Evolutionary conservation across 306 rosid species (phyloP), one percentile per base, ranked within the genome.

Genomic region (Mimosa bimucronata): DNA sequence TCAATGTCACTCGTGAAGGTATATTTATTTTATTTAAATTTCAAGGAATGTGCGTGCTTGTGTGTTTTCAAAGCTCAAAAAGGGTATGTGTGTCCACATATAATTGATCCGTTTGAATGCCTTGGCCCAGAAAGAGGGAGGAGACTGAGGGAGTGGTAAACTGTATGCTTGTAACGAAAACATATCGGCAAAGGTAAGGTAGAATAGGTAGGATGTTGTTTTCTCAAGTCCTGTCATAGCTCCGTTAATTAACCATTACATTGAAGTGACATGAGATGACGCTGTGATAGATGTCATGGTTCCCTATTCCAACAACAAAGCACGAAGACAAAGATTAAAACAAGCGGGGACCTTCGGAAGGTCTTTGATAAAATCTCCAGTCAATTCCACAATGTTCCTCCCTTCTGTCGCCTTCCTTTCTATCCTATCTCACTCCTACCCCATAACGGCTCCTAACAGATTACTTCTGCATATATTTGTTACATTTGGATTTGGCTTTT

Each of bases 101-200:
- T 34, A 34, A 34, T 6, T 34, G 5, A 28, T 26, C 19, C 38
- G 28, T 14, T 13, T 19, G 71, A 45, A 15, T 7, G 26, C 28
- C n/a, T 71, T 8, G 6, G 31, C 31, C 31, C 0, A 25, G 5
- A 58, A 12, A 58, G 3, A 11, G 31, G 11, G 23, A 31, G 42
- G 19, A 26, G 31, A 15, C n/a, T n/a, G n/a, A n/a, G n/a, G n/a
- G 5, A 34, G 38, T 34, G 5, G 38, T 34, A 34, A 6, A 34
- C 5, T 34, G 3, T 34, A 34, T 2, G 3, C 38, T 34, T 34
- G n/a, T 29, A 55, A 46, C 12, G 72, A 13, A 44, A 44, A 15
- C 34, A 76, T 42, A 29, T 18, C 12, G 28, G 34, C 67, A 5
- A 67, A 77, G 68, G 55, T 42, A 67, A 52, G 68, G 18, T 52